Base-by-base conservation (phyloP, 1,284 basidiomycete genomes). In the Lentinula novae-zelandiae region DNA sequence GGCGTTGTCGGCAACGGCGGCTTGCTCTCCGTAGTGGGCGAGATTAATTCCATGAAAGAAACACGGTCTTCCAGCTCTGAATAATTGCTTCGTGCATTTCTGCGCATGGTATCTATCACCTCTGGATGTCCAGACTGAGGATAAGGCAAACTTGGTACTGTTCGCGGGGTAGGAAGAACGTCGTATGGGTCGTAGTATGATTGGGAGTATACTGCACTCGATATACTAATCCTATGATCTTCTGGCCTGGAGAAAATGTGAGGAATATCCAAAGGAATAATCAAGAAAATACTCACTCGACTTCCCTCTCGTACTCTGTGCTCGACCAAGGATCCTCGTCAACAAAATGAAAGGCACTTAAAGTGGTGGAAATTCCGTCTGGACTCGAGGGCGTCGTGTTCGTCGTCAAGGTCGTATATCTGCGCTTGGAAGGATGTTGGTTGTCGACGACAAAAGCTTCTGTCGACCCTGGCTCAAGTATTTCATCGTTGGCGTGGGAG, bases 201-300 rank as follows among this genome's bases (percentile, higher is more conserved):
- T 53, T 72, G 70, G 36, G 73, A 72, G 63, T 80, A 81, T 62
- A 80, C 73, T 15, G 79, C 77, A 63, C 75, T 78, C 12, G 78
- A 78, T 60, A 82, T 78, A 66, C 76, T 76, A 63, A 80, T 77
- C 58, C 77, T 73, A 44, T 70, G 68, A 59, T 79, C 72, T 62
- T 67, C 70, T n/a, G 57, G 64, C 17, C 70, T 69, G 44, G 63
- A 63, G 5, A 57, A 62, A 7, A 68, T 20, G 9, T 44, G 8
- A 34, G 46, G 15, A 40, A 40, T 52, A 71, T 56, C n/a, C 2
- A 9, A 3, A 33, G 10, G n/a, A 0, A 56, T 33, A 7, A 34
- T 3, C 8, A 42, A 44, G 5, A 12, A 34, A 33, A 15, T 17
- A 54, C 36, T 40, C 22, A 42, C 39, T 20, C 8, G 20, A 33